These are phyloP conservation scores for Cyberlindnera xylosilytica DNA, from an alignment of 805 yeast species.

Conservation along the genomic window DNA sequence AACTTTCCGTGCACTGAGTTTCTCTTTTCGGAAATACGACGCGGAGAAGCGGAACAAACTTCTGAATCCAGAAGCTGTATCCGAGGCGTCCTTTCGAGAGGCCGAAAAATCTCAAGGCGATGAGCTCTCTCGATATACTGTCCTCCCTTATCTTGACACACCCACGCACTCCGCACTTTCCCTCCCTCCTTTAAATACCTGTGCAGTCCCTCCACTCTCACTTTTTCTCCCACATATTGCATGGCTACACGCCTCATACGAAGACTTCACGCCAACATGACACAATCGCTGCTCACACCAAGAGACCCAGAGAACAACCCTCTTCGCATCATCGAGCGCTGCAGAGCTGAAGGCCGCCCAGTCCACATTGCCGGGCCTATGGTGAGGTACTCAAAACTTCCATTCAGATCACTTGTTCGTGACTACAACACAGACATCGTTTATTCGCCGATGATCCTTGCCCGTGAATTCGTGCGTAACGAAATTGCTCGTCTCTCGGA, in stretches of 20 bases:
- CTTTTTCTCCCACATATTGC: background rate
- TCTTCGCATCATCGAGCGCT: conserved; percentile 44
- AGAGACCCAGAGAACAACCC: conserved; percentile 51
- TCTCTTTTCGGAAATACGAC: background rate
- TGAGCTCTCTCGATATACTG: background rate
- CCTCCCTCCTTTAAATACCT: too few relatives aligned
- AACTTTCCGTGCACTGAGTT: background rate
- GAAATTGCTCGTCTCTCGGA: conserved; percentile 77
- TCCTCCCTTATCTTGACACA: background rate
- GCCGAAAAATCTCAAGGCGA: background rate
- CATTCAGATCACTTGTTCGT: conserved; percentile 79
- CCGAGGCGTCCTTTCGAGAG: background rate
- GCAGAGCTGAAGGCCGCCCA: conserved; percentile 47
- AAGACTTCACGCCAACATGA: conserved; percentile 1
- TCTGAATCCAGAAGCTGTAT: background rate
- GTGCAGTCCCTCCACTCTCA: background rate
- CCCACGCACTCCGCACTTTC: too few relatives aligned
- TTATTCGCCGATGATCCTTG: conserved; percentile 94
- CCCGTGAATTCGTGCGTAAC: conserved; percentile 90
- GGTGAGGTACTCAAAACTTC: conserved; percentile 94
- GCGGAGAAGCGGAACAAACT: background rate
- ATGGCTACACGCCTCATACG: conserved; percentile 1
- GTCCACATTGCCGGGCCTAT: conserved; percentile 85
- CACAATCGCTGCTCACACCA: conserved; percentile 11
- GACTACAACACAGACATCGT: conserved; percentile 77